These are phyloP conservation scores for Pharus latifolius DNA, from an alignment of 176 grass and related monocot species.

Conservation along the genomic window DNA sequence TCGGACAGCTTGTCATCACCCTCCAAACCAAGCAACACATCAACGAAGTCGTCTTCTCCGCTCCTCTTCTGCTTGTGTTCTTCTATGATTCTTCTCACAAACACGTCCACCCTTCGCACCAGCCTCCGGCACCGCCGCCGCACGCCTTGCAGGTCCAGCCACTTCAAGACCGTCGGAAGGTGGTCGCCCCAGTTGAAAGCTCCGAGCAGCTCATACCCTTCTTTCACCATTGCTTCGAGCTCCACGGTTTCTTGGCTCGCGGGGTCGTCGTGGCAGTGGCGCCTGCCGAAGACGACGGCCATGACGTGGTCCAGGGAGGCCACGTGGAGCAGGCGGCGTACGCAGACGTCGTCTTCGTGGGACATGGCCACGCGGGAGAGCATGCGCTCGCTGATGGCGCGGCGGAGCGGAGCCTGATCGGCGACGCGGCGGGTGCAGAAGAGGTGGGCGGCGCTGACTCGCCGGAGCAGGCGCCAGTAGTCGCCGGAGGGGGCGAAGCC, in stretches of 20 bases:
- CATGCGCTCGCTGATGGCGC: conserved; percentile 32
- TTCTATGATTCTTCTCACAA: conserved; percentile 45
- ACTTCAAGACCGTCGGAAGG: conserved; percentile 36
- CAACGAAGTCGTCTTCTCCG: conserved; percentile 27
- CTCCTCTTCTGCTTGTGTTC: conserved; percentile 35
- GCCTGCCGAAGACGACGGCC: conserved; percentile 43
- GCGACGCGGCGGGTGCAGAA: conserved; percentile 35
- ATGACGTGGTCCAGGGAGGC: conserved; percentile 58
- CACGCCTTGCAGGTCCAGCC: conserved; percentile 59
- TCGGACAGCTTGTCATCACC: conserved; percentile 53
- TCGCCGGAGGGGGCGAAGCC: conserved; percentile 61
- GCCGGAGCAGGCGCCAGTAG: conserved; percentile 48
- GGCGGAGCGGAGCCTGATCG: conserved; percentile 10
- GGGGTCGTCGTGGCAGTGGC: conserved; percentile 36
- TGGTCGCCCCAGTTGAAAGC: conserved; percentile 70
- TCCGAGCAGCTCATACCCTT: conserved; percentile 62
- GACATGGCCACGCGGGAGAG: neutral
- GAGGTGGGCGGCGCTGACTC: conserved; percentile 25
- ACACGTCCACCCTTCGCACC: conserved; percentile 41
- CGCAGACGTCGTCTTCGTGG: neutral
- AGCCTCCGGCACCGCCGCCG: conserved; percentile 38
- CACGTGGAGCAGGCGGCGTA: conserved; percentile 30
- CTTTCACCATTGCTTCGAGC: conserved; percentile 47
- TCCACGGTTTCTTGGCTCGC: conserved; percentile 16
- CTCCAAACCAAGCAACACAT: conserved; percentile 47